phyloP scores from a whole-genome alignment of 257 asterid genomes.

The Rauvolfia tetraphylla region DNA sequence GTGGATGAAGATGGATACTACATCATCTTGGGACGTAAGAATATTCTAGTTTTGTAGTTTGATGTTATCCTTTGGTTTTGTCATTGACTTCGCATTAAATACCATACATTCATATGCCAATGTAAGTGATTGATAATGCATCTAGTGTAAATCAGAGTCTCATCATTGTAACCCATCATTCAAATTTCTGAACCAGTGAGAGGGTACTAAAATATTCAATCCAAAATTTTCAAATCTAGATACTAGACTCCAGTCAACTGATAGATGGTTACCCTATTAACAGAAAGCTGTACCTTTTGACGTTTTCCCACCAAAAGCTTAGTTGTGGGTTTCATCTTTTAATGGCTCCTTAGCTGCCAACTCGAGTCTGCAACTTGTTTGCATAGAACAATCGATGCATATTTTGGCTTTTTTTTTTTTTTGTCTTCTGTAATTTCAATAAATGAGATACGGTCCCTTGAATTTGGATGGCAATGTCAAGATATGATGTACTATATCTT shows the following conservation, averaged over 20 bases:
- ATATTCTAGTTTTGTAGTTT: not conserved
- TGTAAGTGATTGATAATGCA: not conserved
- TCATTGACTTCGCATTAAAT: not conserved
- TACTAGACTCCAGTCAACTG: not conserved
- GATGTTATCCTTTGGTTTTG: not conserved
- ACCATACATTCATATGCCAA: not conserved
- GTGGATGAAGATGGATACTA: constrained; percentile 90
- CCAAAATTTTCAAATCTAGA: not conserved
- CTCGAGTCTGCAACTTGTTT: not conserved
- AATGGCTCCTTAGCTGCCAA: not conserved
- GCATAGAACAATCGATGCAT: not conserved
- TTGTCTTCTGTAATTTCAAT: not conserved
- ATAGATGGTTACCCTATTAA: not conserved
- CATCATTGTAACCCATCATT: not conserved
- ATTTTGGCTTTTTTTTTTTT: not conserved
- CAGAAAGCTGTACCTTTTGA: not conserved
- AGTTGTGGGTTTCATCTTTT: not conserved
- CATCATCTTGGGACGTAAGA: constrained; percentile 94
- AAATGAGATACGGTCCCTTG: not conserved
- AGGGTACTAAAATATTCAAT: not conserved
- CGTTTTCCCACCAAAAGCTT: not conserved
- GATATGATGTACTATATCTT: not conserved
- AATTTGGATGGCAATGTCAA: not conserved
- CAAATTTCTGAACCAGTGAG: not conserved
- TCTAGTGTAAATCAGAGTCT: not conserved